Percentiles rank a stretch among this genome's conserved stretches.
Evolutionary conservation across 2,329 filamentous ascomycete species (phyloP).

Genomic region (Diaporthe amygdali): DNA sequence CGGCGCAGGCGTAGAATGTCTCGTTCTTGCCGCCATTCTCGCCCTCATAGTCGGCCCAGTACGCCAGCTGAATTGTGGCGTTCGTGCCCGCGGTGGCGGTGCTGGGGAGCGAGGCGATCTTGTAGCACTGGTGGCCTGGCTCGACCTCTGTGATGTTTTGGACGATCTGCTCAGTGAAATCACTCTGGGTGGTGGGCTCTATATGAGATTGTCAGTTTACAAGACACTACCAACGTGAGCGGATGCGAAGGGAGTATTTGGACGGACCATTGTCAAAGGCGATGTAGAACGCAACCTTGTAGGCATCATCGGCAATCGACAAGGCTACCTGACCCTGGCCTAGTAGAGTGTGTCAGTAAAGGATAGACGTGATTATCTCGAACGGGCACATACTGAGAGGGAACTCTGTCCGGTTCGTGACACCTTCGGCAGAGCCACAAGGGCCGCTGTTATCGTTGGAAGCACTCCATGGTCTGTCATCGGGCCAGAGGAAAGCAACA

Average conservation of each 20-base stretch:
- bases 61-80: conserved; percentile 55
- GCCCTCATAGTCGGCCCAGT: conserved; percentile 49
- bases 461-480: conserved; percentile 54
- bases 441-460: conserved; percentile 55
- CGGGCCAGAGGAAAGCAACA: conserved; percentile 61
- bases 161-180: conserved; percentile 47
- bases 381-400: conserved; percentile 48
- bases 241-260: background rate
- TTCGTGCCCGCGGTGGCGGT: conserved; percentile 45
- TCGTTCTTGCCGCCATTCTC: conserved; percentile 39
- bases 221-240: background rate
- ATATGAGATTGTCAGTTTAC: background rate
- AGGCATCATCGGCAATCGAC: conserved; percentile 57
- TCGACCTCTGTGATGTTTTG: conserved; percentile 44
- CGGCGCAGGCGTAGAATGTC: conserved; percentile 44
- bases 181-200: conserved; percentile 46
- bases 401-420: conserved; percentile 53
- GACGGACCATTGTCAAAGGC: conserved; percentile 35
- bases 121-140: conserved; percentile 52
- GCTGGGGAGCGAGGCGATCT: conserved; percentile 39
- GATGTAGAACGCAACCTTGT: conserved; percentile 54
- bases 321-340: conserved; percentile 56
- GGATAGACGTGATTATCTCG: background rate
- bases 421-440: conserved; percentile 52
- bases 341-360: conserved; percentile 27